These are phyloP conservation scores for Hymenoscyphus repandus DNA, from an alignment of 2,329 filamentous ascomycete species.

Conservation along the genomic window DNA sequence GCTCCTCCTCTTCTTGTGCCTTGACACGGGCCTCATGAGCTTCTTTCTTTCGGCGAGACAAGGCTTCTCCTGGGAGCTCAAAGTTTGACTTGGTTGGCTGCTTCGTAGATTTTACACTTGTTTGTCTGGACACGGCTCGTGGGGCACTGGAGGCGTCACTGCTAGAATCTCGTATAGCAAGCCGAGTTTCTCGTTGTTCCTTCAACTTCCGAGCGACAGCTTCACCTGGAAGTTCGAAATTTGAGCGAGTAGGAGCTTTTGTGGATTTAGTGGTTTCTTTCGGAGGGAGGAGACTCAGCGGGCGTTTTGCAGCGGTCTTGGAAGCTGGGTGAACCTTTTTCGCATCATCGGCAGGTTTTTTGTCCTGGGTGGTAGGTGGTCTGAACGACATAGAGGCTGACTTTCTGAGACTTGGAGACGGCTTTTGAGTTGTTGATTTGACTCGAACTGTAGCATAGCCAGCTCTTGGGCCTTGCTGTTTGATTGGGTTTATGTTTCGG, in stretches of 20 bases:
- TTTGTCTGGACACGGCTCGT: slow-evolving; percentile 35
- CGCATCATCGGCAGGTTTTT: slow-evolving; percentile 21
- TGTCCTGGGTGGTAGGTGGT: slow-evolving; percentile 1
- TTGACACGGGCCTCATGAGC: slow-evolving; percentile 50
- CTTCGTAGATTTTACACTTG: slow-evolving; percentile 44
- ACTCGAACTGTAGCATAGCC: slow-evolving; percentile 38
- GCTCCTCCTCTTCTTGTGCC: slow-evolving; percentile 55
- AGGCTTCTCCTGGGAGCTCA: slow-evolving; percentile 58
- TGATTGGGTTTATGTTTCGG: background rate
- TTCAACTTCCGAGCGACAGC: slow-evolving; percentile 52
- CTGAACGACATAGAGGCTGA: slow-evolving; percentile 26
- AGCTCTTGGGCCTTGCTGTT: slow-evolving; percentile 27
- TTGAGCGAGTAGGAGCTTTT: slow-evolving; percentile 49
- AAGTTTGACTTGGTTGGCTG: slow-evolving; percentile 51
- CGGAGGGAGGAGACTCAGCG: slow-evolving; percentile 36
- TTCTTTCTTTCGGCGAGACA: slow-evolving; percentile 44
- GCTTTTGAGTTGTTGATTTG: slow-evolving; percentile 33
- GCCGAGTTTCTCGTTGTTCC: slow-evolving; percentile 53
- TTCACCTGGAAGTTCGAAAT: slow-evolving; percentile 60
- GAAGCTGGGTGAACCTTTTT: slow-evolving; percentile 23
- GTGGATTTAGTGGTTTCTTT: slow-evolving; percentile 46
- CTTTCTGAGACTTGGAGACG: slow-evolving; percentile 20
- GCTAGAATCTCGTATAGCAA: slow-evolving; percentile 34
- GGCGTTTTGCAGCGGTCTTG: slow-evolving; percentile 29
- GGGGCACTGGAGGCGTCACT: slow-evolving; percentile 35